phyloP scores from a whole-genome alignment of 345 rosid genomes.

The Salix arbutifolia region DNA sequence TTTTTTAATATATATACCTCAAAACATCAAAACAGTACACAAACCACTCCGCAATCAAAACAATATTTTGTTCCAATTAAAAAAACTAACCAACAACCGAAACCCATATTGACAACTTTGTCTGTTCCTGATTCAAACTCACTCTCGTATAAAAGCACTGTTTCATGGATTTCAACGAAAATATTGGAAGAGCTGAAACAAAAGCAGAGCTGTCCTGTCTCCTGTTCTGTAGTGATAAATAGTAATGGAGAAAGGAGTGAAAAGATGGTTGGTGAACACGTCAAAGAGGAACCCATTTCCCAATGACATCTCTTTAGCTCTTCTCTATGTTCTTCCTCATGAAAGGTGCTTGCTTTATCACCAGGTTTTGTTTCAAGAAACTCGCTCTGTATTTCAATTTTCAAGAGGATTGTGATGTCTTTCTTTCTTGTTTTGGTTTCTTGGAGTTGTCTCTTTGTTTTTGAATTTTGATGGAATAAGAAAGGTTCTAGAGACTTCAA shows the following conservation, averaged over 20 bases:
- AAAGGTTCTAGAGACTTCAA: background rate
- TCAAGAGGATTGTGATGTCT: background rate
- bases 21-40: too few relatives aligned
- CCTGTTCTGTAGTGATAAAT: background rate
- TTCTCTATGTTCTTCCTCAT: slow-evolving; percentile 49
- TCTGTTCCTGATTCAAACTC: background rate
- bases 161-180: background rate
- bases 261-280: slow-evolving; percentile 55
- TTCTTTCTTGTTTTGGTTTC: background rate
- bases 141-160: too few relatives aligned
- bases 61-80: too few relatives aligned
- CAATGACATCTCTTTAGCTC: slow-evolving; percentile 39
- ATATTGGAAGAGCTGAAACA: background rate
- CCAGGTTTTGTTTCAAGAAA: slow-evolving; percentile 30
- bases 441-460: background rate
- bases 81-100: too few relatives aligned
- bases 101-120: too few relatives aligned
- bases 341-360: slow-evolving; percentile 41
- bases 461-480: background rate
- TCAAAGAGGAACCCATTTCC: slow-evolving; percentile 58
- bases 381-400: background rate
- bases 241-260: slow-evolving; percentile 51
- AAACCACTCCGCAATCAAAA: too few relatives aligned
- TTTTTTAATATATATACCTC: too few relatives aligned
- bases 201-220: background rate